These are phyloP conservation scores for Ogataea nitratoaversa DNA, from an alignment of 805 yeast genomes.

Conservation along the genomic window DNA sequence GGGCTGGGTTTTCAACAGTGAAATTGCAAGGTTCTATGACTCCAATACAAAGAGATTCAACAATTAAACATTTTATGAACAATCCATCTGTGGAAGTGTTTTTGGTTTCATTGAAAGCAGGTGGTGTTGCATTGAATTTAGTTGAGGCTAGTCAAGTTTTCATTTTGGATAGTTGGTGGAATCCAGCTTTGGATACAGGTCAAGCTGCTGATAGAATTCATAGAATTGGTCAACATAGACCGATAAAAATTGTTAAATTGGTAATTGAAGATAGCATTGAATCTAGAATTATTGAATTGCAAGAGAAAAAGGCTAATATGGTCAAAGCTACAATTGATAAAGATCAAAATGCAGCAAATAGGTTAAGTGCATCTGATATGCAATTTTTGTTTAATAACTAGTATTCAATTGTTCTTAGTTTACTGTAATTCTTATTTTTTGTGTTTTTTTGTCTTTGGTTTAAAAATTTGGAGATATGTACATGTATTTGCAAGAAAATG, in stretches of 20 bases:
- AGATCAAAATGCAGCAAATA: constrained; percentile 85
- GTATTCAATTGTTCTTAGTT: too few species aligned
- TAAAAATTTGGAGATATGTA: too few species aligned
- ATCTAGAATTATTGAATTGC: constrained; percentile 90
- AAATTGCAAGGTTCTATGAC: constrained; percentile 96
- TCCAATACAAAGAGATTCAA: constrained; percentile 89
- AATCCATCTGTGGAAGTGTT: constrained; percentile 91
- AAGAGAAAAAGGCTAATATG: constrained; percentile 97
- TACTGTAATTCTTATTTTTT: too few species aligned
- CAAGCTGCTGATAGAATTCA: constrained; percentile 98
- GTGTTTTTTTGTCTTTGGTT: too few species aligned
- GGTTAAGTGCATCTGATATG: constrained; percentile 89
- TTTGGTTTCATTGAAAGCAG: constrained; percentile 92
- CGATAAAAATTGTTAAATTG: constrained; percentile 86
- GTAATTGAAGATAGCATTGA: constrained; percentile 97
- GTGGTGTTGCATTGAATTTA: constrained; percentile 95
- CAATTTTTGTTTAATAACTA: constrained; percentile 91
- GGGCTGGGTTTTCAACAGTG: constrained; percentile 94
- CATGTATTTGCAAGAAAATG: too few species aligned
- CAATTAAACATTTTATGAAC: constrained; percentile 88
- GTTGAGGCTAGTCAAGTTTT: constrained; percentile 98
- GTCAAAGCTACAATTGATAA: constrained; percentile 93
- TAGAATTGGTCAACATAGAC: constrained; percentile 93
- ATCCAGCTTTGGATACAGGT: constrained; percentile 92
- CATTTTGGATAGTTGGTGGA: constrained; percentile 99